These are phyloP conservation scores for Salix koriyanagi DNA, from an alignment of 345 rosid species.

Conservation along the genomic window DNA sequence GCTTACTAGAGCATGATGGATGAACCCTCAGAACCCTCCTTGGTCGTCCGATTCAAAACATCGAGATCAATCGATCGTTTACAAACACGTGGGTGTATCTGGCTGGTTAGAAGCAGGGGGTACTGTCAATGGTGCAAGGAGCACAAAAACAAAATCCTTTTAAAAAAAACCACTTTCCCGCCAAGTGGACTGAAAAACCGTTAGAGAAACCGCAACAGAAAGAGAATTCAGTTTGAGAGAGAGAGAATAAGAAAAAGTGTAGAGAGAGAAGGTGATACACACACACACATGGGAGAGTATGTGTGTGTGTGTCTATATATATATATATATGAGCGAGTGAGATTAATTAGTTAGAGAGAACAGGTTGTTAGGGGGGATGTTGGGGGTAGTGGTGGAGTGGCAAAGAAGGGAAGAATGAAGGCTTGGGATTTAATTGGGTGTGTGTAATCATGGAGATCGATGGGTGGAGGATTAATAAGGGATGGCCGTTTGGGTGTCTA, in stretches of 20 bases:
- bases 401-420: conserved; percentile 23
- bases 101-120: not conserved
- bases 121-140: no score
- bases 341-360: not conserved
- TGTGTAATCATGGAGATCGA: not conserved
- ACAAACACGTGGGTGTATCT: not conserved
- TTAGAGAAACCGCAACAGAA: not conserved
- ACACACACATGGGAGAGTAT: not conserved
- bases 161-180: not conserved
- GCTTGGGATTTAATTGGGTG: conserved; percentile 4
- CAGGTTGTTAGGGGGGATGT: conserved; percentile 20
- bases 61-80: not conserved
- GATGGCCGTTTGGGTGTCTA: conserved; percentile 13
- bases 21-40: not conserved
- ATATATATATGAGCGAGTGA: not conserved
- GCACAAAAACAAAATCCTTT: not conserved
- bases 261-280: not conserved
- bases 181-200: not conserved
- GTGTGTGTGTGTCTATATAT: not conserved
- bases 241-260: no score
- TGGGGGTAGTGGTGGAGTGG: conserved; percentile 48
- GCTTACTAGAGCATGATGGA: not conserved
- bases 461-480: conserved; percentile 14
- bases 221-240: not conserved
- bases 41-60: not conserved